phyloP scores from a whole-genome alignment of 768 basidiomycete genomes.

The Cystobasidium onofrii region DNA sequence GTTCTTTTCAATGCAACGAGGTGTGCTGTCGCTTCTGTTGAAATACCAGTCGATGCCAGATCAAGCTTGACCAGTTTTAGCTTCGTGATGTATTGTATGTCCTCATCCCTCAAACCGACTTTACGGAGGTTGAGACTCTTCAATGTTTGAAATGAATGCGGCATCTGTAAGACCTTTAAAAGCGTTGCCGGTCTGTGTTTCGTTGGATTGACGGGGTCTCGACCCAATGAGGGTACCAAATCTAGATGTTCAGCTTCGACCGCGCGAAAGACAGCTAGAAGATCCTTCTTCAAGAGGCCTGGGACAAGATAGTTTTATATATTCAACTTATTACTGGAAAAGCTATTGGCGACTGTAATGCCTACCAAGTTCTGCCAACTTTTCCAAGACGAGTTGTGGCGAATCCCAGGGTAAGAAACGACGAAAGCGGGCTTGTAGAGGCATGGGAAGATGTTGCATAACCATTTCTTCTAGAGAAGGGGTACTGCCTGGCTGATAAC shows the following conservation, averaged over 20 bases:
- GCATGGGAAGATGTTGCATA: constrained; percentile 2
- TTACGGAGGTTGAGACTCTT: not conserved
- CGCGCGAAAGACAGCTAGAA: constrained; percentile 6
- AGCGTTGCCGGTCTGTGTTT: not conserved
- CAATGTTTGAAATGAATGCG: constrained; percentile 8
- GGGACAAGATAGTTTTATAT: no score
- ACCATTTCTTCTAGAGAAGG: constrained; percentile 7
- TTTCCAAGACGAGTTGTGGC: constrained; percentile 12
- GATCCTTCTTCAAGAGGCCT: constrained; percentile 18
- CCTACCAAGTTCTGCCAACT: constrained; percentile 14
- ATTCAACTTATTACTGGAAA: no score
- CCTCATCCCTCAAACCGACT: not conserved
- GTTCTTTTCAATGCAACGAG: constrained; percentile 5
- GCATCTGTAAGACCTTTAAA: constrained; percentile 17
- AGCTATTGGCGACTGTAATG: not conserved
- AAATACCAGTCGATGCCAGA: constrained; percentile 10
- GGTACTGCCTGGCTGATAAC: constrained; percentile 6
- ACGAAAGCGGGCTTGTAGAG: not conserved
- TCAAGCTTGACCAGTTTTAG: constrained; percentile 13
- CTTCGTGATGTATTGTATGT: not conserved
- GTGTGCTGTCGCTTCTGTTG: constrained; percentile 16
- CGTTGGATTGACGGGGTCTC: constrained; percentile 2
- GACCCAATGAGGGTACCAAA: not conserved
- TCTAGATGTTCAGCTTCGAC: not conserved
- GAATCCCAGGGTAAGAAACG: constrained; percentile 15